Base-by-base conservation (phyloP, 306 rosid genomes). In the Boehmeria nivea region DNA sequence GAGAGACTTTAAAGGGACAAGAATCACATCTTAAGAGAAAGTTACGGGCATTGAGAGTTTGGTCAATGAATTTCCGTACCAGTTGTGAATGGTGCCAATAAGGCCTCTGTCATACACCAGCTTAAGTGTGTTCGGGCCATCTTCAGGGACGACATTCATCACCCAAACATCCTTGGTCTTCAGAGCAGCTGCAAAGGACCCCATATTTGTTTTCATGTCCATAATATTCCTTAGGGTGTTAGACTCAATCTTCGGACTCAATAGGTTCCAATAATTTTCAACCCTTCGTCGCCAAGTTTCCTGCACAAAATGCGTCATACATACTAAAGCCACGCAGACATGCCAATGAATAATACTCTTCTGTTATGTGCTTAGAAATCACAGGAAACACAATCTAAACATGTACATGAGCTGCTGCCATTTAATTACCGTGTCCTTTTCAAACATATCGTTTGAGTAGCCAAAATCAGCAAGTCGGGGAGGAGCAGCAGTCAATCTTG, bases 191-290 rank as follows among this genome's bases (percentile, higher is more conserved):
- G 76, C 99, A 75, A 85, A 87, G 38, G 96, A 87, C 22, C 94
- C 95, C 96, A 91, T 73, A 67, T 67, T 52, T 59, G 99, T 84
- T 72, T 91, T 87, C 99, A 91, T 87, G 71, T 91, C 99, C 99
- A 91, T 87, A 66, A 91, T 65, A 31, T 91, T 91, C 80, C 96
- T 78, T 57, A 83, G 20, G 2, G 81, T 83, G 74, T 91, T 78
- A 24, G 89, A 46, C 64, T 72, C 50, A 40, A 81, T 39, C 71
- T 83, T 91, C 28, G 87, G 61, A 70, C 89, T 69, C 83, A 85
- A 57, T 31, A 87, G 81, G 75, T 75, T 73, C 99, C 94, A 87
- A 73, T 91, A 91, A 50, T 69, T 87, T 65, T 77, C 93, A 13
- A 91, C 99, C 76, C 86, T 81, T 50, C 61, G 71, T 51, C 34